Evolutionary conservation across 108 stramenopile genomes (phyloP).

Genomic region (Fragilariopsis cylindrus): DNA sequence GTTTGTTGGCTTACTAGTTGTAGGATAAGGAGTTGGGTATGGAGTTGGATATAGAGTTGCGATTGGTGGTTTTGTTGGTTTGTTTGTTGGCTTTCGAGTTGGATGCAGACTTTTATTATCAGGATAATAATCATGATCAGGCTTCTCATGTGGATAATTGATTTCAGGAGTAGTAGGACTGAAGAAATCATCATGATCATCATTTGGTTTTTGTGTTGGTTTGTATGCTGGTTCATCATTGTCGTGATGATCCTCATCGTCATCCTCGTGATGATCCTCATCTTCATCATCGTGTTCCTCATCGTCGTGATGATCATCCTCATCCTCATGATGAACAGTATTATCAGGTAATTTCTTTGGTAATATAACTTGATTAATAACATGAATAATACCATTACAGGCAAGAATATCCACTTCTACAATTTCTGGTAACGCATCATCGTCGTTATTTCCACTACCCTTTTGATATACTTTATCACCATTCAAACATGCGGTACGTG

Average conservation of each 20-base stretch:
- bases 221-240: too few relatives aligned
- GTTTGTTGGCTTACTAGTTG: neutral
- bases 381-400: slow-evolving; percentile 17
- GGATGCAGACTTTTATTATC: neutral
- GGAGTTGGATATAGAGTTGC: neutral
- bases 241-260: too few relatives aligned
- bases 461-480: slow-evolving; percentile 17
- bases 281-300: too few relatives aligned
- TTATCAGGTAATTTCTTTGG: neutral
- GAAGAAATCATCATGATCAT: too few relatives aligned
- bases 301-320: too few relatives aligned
- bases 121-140: too few relatives aligned
- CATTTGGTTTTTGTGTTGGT: too few relatives aligned
- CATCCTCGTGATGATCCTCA: too few relatives aligned
- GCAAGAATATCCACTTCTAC: neutral
- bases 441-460: slow-evolving; percentile 8
- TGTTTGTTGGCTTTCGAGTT: neutral
- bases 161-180: too few relatives aligned
- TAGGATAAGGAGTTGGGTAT: neutral
- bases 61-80: too few relatives aligned
- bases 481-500: slow-evolving; percentile 6
- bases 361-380: neutral
- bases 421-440: slow-evolving; percentile 6
- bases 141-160: too few relatives aligned
- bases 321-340: too few relatives aligned